These are phyloP conservation scores for Amauroascus niger DNA, from an alignment of 2,329 filamentous ascomycete species.

Conservation along the genomic window DNA sequence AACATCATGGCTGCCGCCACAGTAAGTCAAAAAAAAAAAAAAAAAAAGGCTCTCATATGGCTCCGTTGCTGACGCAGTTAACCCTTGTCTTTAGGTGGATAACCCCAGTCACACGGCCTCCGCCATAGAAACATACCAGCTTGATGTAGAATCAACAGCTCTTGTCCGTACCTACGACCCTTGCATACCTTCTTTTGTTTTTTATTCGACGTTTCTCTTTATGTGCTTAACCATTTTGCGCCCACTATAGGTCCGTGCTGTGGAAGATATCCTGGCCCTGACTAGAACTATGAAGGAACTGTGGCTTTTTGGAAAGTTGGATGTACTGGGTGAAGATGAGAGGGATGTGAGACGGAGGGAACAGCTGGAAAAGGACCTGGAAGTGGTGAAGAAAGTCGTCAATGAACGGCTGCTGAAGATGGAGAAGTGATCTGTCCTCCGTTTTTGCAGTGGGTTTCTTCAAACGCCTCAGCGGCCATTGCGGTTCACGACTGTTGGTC, in stretches of 20 bases:
- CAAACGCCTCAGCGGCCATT: too few species aligned
- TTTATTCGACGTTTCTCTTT: neutral
- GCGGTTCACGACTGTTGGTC: too few species aligned
- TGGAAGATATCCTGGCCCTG: slow-evolving; percentile 52
- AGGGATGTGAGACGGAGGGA: slow-evolving; percentile 33
- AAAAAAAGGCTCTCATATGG: too few species aligned
- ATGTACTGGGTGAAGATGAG: slow-evolving; percentile 44
- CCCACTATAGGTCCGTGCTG: slow-evolving; percentile 44
- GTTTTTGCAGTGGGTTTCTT: too few species aligned
- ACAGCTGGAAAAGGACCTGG: slow-evolving; percentile 41
- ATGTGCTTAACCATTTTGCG: neutral
- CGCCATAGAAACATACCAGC: slow-evolving; percentile 49
- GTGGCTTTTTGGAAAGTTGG: slow-evolving; percentile 57
- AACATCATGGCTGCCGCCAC: slow-evolving; percentile 47
- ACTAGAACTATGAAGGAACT: slow-evolving; percentile 56
- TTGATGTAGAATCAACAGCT: slow-evolving; percentile 50
- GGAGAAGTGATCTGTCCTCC: neutral
- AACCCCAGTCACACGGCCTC: slow-evolving; percentile 46
- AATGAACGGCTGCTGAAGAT: slow-evolving; percentile 22
- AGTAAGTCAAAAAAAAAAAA: slow-evolving; percentile 27
- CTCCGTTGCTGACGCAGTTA: neutral
- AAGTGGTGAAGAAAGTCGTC: slow-evolving; percentile 39
- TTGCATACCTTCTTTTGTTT: neutral
- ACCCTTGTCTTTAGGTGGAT: slow-evolving; percentile 32
- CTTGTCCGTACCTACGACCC: slow-evolving; percentile 36